These are phyloP conservation scores for Rhynchospora tenuis DNA, from an alignment of 176 grass and related monocot genomes.

Conservation along the genomic window DNA sequence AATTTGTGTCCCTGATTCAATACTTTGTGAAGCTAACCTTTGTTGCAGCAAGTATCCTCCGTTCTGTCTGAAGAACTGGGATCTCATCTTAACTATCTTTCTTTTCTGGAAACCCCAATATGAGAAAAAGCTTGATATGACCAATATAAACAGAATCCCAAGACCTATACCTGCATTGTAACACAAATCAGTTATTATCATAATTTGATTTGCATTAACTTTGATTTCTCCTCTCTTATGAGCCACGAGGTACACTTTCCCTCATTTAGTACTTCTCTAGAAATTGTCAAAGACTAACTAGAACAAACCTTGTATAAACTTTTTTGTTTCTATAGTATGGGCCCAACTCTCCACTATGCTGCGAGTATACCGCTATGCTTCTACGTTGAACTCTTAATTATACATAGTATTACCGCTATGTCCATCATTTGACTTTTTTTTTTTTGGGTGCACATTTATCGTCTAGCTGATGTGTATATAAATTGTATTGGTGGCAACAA, in stretches of 20 bases:
- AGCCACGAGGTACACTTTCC: not conserved
- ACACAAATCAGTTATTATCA: not conserved
- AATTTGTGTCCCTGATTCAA: not conserved
- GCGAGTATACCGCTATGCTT: not conserved
- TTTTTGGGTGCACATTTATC: not conserved
- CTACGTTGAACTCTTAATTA: not conserved
- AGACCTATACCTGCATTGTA: not conserved
- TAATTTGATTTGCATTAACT: not conserved
- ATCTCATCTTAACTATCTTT: constrained; percentile 1
- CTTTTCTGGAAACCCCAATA: not conserved
- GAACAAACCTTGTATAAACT: not conserved
- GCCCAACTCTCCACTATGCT: not conserved
- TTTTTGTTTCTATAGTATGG: not conserved
- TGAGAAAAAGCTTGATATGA: not conserved
- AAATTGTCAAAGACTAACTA: not conserved
- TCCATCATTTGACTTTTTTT: not conserved
- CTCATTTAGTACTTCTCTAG: not conserved
- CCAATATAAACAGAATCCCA: not conserved
- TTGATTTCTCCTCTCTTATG: not conserved
- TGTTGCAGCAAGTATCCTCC: not conserved
- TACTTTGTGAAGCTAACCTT: not conserved
- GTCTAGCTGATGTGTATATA: not conserved
- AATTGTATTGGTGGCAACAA: not conserved
- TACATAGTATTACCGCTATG: not conserved
- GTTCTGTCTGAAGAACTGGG: not conserved